Evolutionary conservation across 2,329 filamentous ascomycete genomes (phyloP).

Genomic region (Pestalotiopsis fici): DNA sequence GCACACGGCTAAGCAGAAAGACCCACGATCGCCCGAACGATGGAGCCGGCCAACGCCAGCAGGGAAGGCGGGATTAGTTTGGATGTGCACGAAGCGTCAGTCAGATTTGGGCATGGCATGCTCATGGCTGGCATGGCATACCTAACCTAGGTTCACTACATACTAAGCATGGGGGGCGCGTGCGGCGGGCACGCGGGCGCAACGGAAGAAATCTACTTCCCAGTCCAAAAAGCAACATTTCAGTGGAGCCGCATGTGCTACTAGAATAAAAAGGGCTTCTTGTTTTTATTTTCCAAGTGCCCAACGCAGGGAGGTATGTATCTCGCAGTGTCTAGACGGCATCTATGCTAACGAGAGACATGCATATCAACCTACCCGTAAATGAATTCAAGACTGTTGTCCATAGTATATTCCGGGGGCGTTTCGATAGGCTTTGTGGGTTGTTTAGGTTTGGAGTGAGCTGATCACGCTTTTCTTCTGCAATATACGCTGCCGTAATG

Average conservation of each 20-base stretch:
- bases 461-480: not conserved
- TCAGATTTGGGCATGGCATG: not conserved
- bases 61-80: constrained; percentile 3
- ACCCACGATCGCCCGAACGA: constrained; percentile 10
- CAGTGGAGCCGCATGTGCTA: not conserved
- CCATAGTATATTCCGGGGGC: not conserved
- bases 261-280: not conserved
- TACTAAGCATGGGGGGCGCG: not conserved
- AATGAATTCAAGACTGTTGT: not conserved
- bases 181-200: not conserved
- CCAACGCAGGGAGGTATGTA: too few species aligned
- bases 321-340: too few species aligned
- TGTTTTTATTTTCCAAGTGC: not conserved
- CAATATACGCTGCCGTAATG: not conserved
- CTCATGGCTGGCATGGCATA: not conserved
- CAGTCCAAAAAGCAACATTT: constrained; percentile 4
- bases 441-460: not conserved
- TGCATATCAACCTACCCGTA: not conserved
- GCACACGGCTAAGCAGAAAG: constrained; percentile 1
- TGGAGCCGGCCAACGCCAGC: constrained; percentile 6
- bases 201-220: not conserved
- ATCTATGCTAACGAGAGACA: not conserved
- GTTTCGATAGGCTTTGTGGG: not conserved
- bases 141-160: not conserved
- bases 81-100: not conserved